These are phyloP conservation scores for Inga laurina DNA, from an alignment of 306 rosid genomes.

Conservation along the genomic window DNA sequence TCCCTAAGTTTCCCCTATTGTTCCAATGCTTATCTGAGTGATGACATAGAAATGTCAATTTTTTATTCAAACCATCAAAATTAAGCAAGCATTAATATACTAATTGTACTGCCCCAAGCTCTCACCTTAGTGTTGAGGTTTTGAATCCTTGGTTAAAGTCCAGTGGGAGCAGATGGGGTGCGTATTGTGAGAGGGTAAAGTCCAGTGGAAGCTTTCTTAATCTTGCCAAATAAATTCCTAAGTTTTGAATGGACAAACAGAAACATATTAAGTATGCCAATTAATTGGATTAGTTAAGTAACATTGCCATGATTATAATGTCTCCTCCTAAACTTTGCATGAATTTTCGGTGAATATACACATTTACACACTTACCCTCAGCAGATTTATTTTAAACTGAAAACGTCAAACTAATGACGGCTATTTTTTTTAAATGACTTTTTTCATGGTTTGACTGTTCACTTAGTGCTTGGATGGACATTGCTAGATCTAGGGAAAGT, in stretches of 20 bases:
- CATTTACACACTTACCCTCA: not conserved
- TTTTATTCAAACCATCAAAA: not conserved
- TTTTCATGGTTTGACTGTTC: not conserved
- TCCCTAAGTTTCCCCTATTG: not conserved
- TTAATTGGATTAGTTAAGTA: not conserved
- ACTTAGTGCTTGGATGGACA: not conserved
- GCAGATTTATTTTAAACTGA: not conserved
- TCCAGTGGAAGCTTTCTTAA: not conserved
- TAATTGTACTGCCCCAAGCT: not conserved
- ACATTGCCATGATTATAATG: not conserved
- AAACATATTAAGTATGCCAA: not conserved
- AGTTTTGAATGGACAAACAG: not conserved
- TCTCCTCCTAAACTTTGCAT: not conserved
- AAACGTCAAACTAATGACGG: not conserved
- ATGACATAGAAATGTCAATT: not conserved
- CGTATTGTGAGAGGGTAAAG: not conserved
- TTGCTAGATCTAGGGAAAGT: not conserved
- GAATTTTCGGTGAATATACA: not conserved
- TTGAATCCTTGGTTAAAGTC: not conserved
- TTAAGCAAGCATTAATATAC: not conserved
- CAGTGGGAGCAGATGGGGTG: not conserved
- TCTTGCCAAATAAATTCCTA: not conserved
- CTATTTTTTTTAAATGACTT: too few species aligned
- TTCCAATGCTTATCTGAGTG: not conserved
- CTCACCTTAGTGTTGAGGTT: not conserved